These are phyloP conservation scores for Tephrocybe sp. DNA, from an alignment of 768 basidiomycete species.

Conservation along the genomic window DNA sequence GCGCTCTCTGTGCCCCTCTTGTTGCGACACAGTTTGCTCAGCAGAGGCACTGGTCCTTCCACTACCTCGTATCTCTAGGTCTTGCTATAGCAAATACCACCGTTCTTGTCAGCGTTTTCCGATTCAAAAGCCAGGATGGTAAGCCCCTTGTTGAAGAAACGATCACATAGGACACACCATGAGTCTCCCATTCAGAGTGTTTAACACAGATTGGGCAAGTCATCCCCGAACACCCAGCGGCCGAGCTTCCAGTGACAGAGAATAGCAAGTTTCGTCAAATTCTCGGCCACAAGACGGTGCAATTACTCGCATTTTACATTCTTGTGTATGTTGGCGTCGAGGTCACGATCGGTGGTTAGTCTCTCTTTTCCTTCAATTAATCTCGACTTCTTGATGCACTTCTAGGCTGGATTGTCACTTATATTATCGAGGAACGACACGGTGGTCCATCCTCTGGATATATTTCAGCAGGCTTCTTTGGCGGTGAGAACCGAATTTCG, in stretches of 20 bases:
- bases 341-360: slow-evolving; percentile 52
- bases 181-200: slow-evolving; percentile 43
- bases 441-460: slow-evolving; percentile 37
- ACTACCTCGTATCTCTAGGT: slow-evolving; percentile 71
- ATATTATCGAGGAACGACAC: slow-evolving; percentile 34
- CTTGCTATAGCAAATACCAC: slow-evolving; percentile 59
- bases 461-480: slow-evolving; percentile 28
- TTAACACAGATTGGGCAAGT: slow-evolving; percentile 47
- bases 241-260: slow-evolving; percentile 11
- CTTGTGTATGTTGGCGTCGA: slow-evolving; percentile 72
- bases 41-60: slow-evolving; percentile 68
- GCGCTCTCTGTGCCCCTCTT: slow-evolving; percentile 70
- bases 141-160: slow-evolving; percentile 2
- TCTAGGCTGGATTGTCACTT: slow-evolving; percentile 73
- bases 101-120: slow-evolving; percentile 58
- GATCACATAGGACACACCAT: not conserved
- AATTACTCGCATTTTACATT: slow-evolving; percentile 62
- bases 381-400: not conserved
- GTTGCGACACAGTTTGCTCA: slow-evolving; percentile 81
- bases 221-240: slow-evolving; percentile 31
- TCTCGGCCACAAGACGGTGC: slow-evolving; percentile 50
- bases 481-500: slow-evolving; percentile 7
- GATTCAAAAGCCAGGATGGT: slow-evolving; percentile 74
- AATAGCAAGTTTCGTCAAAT: slow-evolving; percentile 48
- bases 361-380: not conserved